A percentile compares a stretch with the other conserved stretches of the same genome.
phyloP scores from a whole-genome alignment of 805 yeast species.

The Wickerhamomyces ciferrii region DNA sequence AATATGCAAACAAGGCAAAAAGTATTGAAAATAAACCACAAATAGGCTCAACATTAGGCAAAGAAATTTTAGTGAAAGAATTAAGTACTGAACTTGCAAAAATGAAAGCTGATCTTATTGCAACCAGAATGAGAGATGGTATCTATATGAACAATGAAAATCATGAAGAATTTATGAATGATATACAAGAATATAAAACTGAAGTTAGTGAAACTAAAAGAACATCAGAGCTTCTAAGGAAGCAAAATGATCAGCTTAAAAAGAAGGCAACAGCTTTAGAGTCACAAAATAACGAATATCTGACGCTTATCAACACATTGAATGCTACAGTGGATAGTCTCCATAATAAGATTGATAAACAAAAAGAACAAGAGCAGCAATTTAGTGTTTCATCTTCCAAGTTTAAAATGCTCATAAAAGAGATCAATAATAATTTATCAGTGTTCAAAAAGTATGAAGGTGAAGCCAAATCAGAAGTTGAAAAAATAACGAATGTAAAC shows the following conservation, averaged over 20 bases:
- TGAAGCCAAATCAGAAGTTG: conserved; percentile 12
- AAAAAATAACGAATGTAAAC: conserved; percentile 6
- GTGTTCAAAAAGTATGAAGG: conserved; percentile 18
- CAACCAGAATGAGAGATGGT: conserved; percentile 62
- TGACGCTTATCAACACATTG: conserved; percentile 20
- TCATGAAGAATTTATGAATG: conserved; percentile 45
- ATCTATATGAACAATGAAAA: conserved; percentile 56
- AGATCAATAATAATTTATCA: conserved; percentile 22
- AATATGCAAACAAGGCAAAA: conserved; percentile 85
- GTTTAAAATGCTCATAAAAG: conserved; percentile 25
- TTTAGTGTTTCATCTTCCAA: conserved; percentile 26
- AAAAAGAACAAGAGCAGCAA: conserved; percentile 25
- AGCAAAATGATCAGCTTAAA: conserved; percentile 29
- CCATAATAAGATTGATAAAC: conserved; percentile 25
- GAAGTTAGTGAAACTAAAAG: conserved; percentile 44
- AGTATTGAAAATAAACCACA: conserved; percentile 72
- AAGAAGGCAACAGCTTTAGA: conserved; percentile 15
- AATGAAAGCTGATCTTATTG: conserved; percentile 51
- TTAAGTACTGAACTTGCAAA: conserved; percentile 42
- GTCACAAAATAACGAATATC: conserved; percentile 15
- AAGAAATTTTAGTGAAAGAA: conserved; percentile 40
- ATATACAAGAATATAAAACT: conserved; percentile 42
- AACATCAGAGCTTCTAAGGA: conserved; percentile 31
- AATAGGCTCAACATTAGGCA: conserved; percentile 50
- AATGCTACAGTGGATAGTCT: conserved; percentile 20